Evolutionary conservation across 2,329 filamentous ascomycete genomes (phyloP).

Genomic region (Cladosporium sp.): DNA sequence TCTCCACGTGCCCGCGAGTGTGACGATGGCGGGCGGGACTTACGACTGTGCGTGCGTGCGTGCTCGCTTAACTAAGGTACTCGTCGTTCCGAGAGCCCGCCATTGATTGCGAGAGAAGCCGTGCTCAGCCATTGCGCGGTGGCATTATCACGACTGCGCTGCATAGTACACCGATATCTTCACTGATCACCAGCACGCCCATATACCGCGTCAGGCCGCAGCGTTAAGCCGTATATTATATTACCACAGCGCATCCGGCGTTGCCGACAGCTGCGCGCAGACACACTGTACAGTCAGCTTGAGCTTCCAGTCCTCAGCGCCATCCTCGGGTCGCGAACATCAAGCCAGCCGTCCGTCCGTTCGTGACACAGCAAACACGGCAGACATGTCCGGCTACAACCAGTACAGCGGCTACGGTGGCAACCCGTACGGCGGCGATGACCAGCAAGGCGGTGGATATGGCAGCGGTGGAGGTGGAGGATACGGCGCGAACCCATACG

Average conservation of each 20-base stretch:
- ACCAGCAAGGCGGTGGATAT: constrained; percentile 36
- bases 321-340: neutral
- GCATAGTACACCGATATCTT: neutral
- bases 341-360: neutral
- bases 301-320: constrained; percentile 15
- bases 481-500: constrained; percentile 38
- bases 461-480: constrained; percentile 21
- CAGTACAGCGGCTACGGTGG: constrained; percentile 59
- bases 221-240: neutral
- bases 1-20: neutral
- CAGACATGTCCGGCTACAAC: constrained; percentile 55
- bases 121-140: neutral
- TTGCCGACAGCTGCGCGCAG: constrained; percentile 3
- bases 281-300: neutral
- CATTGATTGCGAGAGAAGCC: neutral
- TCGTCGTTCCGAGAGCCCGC: neutral
- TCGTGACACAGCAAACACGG: constrained; percentile 4
- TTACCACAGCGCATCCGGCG: neutral
- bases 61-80: neutral
- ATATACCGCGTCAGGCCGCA: neutral
- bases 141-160: neutral
- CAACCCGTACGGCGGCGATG: constrained; percentile 67
- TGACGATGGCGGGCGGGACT: neutral
- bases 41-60: neutral
- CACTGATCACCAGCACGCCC: neutral